Evolutionary conservation across 2,329 filamentous ascomycete genomes (phyloP).

Genomic region (Neurospora sp.): DNA sequence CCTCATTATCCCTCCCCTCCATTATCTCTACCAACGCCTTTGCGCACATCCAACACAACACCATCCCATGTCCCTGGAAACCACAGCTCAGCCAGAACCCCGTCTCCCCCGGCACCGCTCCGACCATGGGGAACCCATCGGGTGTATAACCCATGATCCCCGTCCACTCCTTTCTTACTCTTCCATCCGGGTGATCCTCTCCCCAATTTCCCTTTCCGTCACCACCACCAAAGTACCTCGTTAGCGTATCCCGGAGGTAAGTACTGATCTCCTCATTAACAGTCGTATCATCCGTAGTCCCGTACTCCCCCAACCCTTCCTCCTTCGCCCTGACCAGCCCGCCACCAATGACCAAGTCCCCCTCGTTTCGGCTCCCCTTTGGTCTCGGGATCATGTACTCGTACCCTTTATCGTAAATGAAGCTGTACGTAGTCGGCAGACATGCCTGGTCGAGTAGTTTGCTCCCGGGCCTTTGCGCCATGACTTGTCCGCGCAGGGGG

Average conservation of each 20-base stretch:
- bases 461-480: constrained; percentile 28
- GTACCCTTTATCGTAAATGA: constrained; percentile 50
- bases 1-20: constrained; percentile 21
- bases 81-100: constrained; percentile 45
- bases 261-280: constrained; percentile 40
- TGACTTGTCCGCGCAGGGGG: constrained; percentile 40
- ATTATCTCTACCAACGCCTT: constrained; percentile 48
- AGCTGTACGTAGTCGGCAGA: constrained; percentile 45
- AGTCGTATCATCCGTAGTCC: constrained; percentile 45
- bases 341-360: constrained; percentile 53
- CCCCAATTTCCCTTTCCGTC: constrained; percentile 30
- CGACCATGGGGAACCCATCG: constrained; percentile 44
- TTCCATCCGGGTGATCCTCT: constrained; percentile 28
- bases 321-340: constrained; percentile 33
- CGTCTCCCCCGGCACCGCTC: constrained; percentile 33
- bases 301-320: constrained; percentile 37
- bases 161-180: constrained; percentile 38
- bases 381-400: constrained; percentile 57
- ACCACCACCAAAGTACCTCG: constrained; percentile 37
- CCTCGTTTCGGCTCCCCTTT: constrained; percentile 29
- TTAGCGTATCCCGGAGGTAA: constrained; percentile 33
- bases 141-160: constrained; percentile 48
- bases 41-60: constrained; percentile 49
- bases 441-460: constrained; percentile 25
- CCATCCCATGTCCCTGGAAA: constrained; percentile 61